These are phyloP conservation scores for Lipomyces starkeyi DNA, from an alignment of 805 yeast genomes.

Conservation along the genomic window DNA sequence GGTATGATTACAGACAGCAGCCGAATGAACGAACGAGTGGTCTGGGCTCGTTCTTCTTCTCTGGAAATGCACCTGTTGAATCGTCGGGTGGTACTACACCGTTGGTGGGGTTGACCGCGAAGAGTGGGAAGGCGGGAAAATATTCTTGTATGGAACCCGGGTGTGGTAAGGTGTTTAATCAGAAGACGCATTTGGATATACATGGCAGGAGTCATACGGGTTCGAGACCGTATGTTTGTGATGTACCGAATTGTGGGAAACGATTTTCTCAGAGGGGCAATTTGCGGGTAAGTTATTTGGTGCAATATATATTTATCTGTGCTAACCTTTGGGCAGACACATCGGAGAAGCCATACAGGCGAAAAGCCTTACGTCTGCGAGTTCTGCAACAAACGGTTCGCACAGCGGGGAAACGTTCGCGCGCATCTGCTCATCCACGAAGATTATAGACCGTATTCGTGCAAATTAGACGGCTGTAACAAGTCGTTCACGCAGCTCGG, in stretches of 20 bases:
- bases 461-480: constrained; percentile 34
- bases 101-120: background rate
- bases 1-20: background rate
- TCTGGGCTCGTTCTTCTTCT: background rate
- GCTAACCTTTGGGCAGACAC: constrained; percentile 53
- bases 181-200: constrained; percentile 89
- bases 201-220: constrained; percentile 90
- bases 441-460: constrained; percentile 36
- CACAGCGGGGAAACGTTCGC: constrained; percentile 89
- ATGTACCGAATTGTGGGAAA: constrained; percentile 67
- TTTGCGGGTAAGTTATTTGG: constrained; percentile 51
- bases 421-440: constrained; percentile 69
- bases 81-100: background rate
- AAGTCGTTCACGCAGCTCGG: constrained; percentile 74
- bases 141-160: constrained; percentile 48
- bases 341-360: constrained; percentile 85
- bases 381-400: constrained; percentile 74
- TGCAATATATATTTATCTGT: background rate
- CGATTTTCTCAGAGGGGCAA: constrained; percentile 91
- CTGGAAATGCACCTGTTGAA: background rate
- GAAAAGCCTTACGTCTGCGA: constrained; percentile 88
- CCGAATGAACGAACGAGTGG: background rate
- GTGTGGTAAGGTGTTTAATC: constrained; percentile 82
- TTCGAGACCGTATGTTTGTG: constrained; percentile 79
- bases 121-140: constrained; percentile 48